Conservation (phyloP, 108 stramenopile species). For the Cyclotella distinguenda region DNA sequence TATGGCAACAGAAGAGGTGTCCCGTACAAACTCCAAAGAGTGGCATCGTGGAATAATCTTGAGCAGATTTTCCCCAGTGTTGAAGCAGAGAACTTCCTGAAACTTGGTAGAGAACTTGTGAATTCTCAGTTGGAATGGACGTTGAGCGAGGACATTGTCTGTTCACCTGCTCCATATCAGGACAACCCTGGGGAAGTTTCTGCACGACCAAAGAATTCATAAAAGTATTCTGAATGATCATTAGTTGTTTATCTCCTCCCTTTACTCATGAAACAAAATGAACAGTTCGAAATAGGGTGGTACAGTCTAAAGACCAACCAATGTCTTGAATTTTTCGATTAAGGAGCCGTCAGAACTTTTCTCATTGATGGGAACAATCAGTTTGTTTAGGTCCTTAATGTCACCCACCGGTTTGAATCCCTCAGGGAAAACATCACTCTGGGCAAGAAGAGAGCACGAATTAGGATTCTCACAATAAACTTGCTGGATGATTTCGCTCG, state of each 20-base stretch:
- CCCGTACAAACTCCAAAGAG: conserved; percentile 79
- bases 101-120: conserved; percentile 26
- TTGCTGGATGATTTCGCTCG: conserved; percentile 73
- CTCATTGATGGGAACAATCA: conserved; percentile 58
- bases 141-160: conserved; percentile 56
- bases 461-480: conserved; percentile 72
- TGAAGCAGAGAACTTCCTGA: neutral
- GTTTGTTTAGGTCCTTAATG: conserved; percentile 50
- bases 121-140: conserved; percentile 68
- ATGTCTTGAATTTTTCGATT: conserved; percentile 31
- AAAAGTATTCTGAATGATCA: too few species aligned
- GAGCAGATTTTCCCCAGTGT: neutral
- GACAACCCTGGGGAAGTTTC: conserved; percentile 26
- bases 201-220: too few species aligned
- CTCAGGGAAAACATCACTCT: conserved; percentile 64
- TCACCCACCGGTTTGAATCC: conserved; percentile 71
- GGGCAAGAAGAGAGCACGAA: conserved; percentile 61
- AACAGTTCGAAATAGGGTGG: too few species aligned
- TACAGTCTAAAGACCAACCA: conserved; percentile 33
- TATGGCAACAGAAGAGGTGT: conserved; percentile 71
- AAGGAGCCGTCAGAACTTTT: conserved; percentile 27
- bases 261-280: too few species aligned
- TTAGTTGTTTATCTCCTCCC: too few species aligned
- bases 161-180: conserved; percentile 51
- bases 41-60: conserved; percentile 26